Percentiles rank a stretch among this genome's conserved stretches.
phyloP scores from a whole-genome alignment of 1,139 yeast genomes.

The Nakaseomyces nivariensis region DNA sequence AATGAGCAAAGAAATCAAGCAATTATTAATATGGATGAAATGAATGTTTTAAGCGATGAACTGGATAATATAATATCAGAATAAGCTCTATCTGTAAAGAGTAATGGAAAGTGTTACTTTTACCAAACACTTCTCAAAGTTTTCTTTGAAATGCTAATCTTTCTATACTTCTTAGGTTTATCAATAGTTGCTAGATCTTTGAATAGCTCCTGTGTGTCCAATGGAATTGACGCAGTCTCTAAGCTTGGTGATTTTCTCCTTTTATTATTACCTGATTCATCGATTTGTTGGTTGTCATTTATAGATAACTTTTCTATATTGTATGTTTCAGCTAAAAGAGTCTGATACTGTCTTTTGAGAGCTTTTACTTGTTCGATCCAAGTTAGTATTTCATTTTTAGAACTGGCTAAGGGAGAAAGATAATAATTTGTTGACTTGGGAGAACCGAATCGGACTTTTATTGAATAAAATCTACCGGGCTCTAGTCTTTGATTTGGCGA shows the following conservation, averaged over 20 bases:
- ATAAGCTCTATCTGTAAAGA: background rate
- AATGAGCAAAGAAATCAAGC: constrained; percentile 4
- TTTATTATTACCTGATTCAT: constrained; percentile 1
- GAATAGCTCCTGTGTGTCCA: constrained; percentile 8
- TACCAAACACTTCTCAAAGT: constrained; percentile 25
- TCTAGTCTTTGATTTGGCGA: constrained; percentile 10
- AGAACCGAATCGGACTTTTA: constrained; percentile 14
- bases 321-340: constrained; percentile 10
- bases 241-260: constrained; percentile 19
- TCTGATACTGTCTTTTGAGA: constrained; percentile 5
- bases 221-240: constrained; percentile 9
- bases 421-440: constrained; percentile 17
- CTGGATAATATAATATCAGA: constrained; percentile 6
- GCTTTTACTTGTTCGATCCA: constrained; percentile 17
- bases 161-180: constrained; percentile 19
- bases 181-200: background rate
- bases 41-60: constrained; percentile 10
- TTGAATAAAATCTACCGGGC: constrained; percentile 8
- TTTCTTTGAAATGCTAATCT: constrained; percentile 28
- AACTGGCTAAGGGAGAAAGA: constrained; percentile 13
- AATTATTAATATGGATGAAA: constrained; percentile 12
- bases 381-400: constrained; percentile 12
- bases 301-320: constrained; percentile 14
- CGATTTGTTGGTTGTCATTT: constrained; percentile 8
- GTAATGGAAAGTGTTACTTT: background rate